A percentile compares a stretch with the other conserved stretches of the same genome.
phyloP scores from a whole-genome alignment of 2,329 filamentous ascomycete genomes.

The Thyridium curvatum region DNA sequence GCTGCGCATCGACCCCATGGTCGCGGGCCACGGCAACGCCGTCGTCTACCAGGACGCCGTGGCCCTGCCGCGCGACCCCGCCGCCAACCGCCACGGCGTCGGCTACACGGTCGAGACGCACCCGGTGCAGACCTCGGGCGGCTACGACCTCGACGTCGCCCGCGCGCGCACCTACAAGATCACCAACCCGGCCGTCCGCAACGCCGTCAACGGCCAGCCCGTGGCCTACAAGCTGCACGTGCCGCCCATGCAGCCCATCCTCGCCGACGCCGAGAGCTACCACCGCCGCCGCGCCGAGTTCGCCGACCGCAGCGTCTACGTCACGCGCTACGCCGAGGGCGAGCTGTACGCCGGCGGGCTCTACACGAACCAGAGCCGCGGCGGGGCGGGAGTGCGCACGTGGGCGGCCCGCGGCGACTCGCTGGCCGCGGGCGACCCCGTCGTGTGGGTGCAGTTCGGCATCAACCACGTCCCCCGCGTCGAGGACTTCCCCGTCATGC shows the following conservation, averaged over 20 bases:
- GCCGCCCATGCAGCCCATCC: conserved; percentile 48
- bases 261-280: conserved; percentile 34
- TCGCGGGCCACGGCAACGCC: too few relatives aligned
- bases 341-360: conserved; percentile 29
- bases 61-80: conserved; percentile 50
- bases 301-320: conserved; percentile 25
- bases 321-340: conserved; percentile 25
- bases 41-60: conserved; percentile 28
- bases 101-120: conserved; percentile 50
- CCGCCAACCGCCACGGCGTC: conserved; percentile 39
- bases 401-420: conserved; percentile 32
- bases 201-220: conserved; percentile 40
- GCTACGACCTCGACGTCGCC: conserved; percentile 51
- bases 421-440: conserved; percentile 38
- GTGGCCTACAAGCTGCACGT: conserved; percentile 43
- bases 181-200: conserved; percentile 45
- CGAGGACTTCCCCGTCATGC: conserved; percentile 66
- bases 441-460: conserved; percentile 46
- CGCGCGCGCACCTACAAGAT: conserved; percentile 35
- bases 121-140: conserved; percentile 47
- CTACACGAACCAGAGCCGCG: conserved; percentile 33
- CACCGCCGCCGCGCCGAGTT: conserved; percentile 28
- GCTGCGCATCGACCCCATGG: conserved; percentile 38
- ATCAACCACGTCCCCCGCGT: conserved; percentile 56
- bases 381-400: conserved; percentile 22